Evolutionary conservation across 2,329 filamentous ascomycete genomes (phyloP).

Genomic region (Cladophialophora carrionii): DNA sequence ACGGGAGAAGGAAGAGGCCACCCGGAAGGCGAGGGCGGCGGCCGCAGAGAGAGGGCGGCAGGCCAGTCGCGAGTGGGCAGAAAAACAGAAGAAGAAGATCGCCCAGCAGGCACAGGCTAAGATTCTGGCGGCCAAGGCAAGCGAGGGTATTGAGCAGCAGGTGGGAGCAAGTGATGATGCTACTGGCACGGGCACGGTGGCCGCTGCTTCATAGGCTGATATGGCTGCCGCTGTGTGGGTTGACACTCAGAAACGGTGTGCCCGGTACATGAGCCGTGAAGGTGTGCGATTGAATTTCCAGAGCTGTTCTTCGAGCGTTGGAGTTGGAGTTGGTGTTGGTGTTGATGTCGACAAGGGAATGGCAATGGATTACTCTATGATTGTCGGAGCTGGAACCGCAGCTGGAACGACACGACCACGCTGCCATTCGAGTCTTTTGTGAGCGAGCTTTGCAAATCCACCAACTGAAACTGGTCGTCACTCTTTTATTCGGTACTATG

Average conservation of each 20-base stretch:
- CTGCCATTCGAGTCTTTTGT: constrained; percentile 1
- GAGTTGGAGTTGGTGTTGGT: constrained; percentile 7
- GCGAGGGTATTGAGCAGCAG: background rate
- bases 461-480: background rate
- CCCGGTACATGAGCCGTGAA: background rate
- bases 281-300: background rate
- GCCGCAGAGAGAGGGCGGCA: constrained; percentile 43
- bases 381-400: background rate
- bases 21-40: constrained; percentile 42
- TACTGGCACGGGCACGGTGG: background rate
- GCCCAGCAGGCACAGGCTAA: constrained; percentile 25
- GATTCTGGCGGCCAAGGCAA: constrained; percentile 5
- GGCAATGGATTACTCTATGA: constrained; percentile 1
- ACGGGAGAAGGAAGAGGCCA: constrained; percentile 42
- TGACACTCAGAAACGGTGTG: background rate
- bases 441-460: background rate
- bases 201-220: constrained; percentile 13
- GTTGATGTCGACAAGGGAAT: constrained; percentile 1
- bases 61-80: constrained; percentile 45
- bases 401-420: background rate
- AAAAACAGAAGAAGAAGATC: constrained; percentile 41
- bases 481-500: background rate
- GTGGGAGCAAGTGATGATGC: background rate
- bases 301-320: constrained; percentile 1
- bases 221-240: background rate